phyloP scores from a whole-genome alignment of 176 grass and related monocot species.

The Triticum monococcum region DNA sequence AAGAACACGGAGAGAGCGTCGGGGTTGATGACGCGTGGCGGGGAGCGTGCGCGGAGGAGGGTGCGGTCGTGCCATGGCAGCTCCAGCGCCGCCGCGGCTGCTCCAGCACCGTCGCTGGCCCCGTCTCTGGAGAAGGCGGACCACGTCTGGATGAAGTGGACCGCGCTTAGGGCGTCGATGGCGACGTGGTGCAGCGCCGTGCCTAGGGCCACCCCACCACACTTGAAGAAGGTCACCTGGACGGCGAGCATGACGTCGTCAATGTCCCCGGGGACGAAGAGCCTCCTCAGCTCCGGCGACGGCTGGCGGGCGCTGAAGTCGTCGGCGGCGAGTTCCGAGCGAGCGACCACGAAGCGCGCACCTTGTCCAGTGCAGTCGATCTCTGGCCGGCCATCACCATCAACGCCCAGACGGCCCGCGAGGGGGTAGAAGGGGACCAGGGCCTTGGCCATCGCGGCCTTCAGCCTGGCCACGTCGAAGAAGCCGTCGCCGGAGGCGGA shows the following conservation, averaged over 20 bases:
- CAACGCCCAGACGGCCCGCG: not conserved
- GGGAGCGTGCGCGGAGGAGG: slow-evolving; percentile 35
- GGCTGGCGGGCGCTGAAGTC: slow-evolving; percentile 11
- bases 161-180: slow-evolving; percentile 12
- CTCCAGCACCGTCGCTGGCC: not conserved
- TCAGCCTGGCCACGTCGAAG: slow-evolving; percentile 13
- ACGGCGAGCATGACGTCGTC: not conserved
- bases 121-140: slow-evolving; percentile 10
- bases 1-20: slow-evolving; percentile 18
- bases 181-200: slow-evolving; percentile 33
- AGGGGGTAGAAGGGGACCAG: slow-evolving; percentile 45
- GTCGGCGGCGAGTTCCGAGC: not conserved
- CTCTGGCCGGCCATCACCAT: not conserved
- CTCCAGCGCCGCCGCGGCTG: not conserved
- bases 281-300: not conserved
- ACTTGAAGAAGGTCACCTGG: slow-evolving; percentile 44
- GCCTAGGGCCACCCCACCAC: slow-evolving; percentile 36
- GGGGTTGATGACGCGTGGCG: slow-evolving; percentile 5
- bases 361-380: not conserved
- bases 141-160: slow-evolving; percentile 43
- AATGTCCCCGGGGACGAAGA: not conserved
- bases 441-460: slow-evolving; percentile 29
- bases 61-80: slow-evolving; percentile 39
- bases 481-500: not conserved
- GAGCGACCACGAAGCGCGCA: slow-evolving; percentile 18